phyloP scores from a whole-genome alignment of 441 rosid genomes.

The Syzygium malaccense region DNA sequence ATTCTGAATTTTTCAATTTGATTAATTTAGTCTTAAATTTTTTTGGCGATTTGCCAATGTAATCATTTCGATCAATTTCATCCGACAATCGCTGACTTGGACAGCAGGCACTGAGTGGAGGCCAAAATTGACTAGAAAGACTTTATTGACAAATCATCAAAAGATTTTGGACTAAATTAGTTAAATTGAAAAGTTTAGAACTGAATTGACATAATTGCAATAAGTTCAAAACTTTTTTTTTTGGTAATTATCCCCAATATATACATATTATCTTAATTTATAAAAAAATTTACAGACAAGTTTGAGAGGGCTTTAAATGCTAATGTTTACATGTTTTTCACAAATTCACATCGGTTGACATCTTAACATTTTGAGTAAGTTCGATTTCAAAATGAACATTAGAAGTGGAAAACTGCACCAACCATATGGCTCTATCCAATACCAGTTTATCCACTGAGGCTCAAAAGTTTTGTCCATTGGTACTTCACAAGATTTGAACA shows the following conservation, averaged over 20 bases:
- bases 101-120: rapidly evolving
- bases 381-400: not conserved
- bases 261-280: not conserved
- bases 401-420: not conserved
- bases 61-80: not conserved
- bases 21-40: rapidly evolving
- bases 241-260: not conserved
- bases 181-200: rapidly evolving
- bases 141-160: not conserved
- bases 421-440: not conserved
- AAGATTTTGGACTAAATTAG: rapidly evolving
- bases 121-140: not conserved
- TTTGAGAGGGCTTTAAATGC: not conserved
- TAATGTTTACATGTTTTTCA: not conserved
- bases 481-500: too few species aligned
- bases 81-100: rapidly evolving
- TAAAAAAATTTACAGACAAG: not conserved
- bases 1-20: not conserved
- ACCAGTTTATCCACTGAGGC: not conserved
- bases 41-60: rapidly evolving
- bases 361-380: not conserved
- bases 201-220: rapidly evolving
- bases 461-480: too few species aligned
- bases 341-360: not conserved
- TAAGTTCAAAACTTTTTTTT: not conserved